Conservation (phyloP, 1,284 basidiomycete species). For the Papiliotrema flavescens region DNA sequence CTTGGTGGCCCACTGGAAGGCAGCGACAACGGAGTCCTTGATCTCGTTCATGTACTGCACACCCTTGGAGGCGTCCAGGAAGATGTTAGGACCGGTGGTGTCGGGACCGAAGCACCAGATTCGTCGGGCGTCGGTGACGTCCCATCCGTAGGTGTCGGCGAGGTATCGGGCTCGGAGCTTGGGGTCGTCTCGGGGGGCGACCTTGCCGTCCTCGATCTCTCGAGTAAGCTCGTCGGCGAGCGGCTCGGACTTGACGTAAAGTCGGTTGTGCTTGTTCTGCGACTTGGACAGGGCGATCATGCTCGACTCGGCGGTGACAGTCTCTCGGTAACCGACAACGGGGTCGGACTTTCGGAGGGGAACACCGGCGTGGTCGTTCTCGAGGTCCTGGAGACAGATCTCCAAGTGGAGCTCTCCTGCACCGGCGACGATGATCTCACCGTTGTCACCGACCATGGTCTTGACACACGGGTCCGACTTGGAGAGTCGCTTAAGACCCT, state of each 20-base stretch:
- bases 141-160: conserved; percentile 97
- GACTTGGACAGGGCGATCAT: conserved; percentile 98
- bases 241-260: conserved; percentile 90
- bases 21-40: conserved; percentile 99
- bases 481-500: conserved; percentile 99
- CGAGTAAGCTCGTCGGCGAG: conserved; percentile 89
- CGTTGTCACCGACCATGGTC: conserved; percentile 86
- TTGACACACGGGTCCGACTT: conserved; percentile 99
- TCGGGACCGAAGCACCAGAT: conserved; percentile 99
- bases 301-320: conserved; percentile 91
- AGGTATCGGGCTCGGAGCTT: conserved; percentile 93
- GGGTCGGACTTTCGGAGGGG: conserved; percentile 99
- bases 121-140: conserved; percentile 98
- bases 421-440: conserved; percentile 99
- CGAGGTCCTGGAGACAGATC: conserved; percentile 98
- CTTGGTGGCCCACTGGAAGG: conserved; percentile 99
- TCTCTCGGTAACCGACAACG: conserved; percentile 98
- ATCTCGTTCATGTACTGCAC: conserved; percentile 98
- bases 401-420: conserved; percentile 99
- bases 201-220: conserved; percentile 84
- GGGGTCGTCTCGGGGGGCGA: conserved; percentile 94
- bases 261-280: conserved; percentile 99
- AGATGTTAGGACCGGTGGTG: conserved; percentile 92
- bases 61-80: conserved; percentile 99
- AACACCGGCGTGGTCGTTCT: conserved; percentile 99